Evolutionary conservation across 2,329 filamentous ascomycete species (phyloP).

Genomic region (Immersiporthe knoxdaviesiana): DNA sequence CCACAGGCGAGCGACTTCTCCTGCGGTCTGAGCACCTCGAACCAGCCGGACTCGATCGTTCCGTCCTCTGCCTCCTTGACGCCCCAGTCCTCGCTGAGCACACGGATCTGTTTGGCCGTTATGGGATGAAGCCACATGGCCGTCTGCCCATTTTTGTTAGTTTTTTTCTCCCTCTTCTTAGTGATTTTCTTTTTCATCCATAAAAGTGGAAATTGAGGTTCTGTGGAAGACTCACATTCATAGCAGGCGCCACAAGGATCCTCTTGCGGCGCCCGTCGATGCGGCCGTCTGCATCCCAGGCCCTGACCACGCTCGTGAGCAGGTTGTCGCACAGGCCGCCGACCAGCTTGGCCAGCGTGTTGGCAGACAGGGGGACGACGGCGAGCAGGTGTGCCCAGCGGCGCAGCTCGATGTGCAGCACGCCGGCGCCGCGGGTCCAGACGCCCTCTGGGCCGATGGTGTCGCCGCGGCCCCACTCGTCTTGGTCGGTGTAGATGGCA

Average conservation of each 20-base stretch:
- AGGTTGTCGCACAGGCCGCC: conserved; percentile 79
- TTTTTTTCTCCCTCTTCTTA: no score
- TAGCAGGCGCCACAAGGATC: conserved; percentile 69
- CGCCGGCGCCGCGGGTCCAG: conserved; percentile 78
- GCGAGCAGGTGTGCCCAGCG: conserved; percentile 80
- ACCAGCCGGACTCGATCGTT: conserved; percentile 42
- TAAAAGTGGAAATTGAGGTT: no score
- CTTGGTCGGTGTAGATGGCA: conserved; percentile 78
- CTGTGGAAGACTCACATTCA: conserved; percentile 28
- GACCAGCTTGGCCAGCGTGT: conserved; percentile 82
- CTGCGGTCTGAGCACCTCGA: conserved; percentile 73
- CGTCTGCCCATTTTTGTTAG: conserved; percentile 1
- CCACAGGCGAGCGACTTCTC: conserved; percentile 83
- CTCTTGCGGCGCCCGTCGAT: conserved; percentile 62
- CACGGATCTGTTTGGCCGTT: conserved; percentile 70
- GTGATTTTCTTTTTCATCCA: neutral
- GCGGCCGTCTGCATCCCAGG: conserved; percentile 79
- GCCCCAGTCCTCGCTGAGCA: conserved; percentile 78
- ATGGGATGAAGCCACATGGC: conserved; percentile 89
- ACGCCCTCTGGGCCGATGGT: conserved; percentile 50
- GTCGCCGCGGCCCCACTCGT: conserved; percentile 67
- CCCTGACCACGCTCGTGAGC: conserved; percentile 73
- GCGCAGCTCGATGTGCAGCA: conserved; percentile 88
- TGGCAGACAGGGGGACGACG: conserved; percentile 81
- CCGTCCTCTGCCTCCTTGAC: conserved; percentile 39